Base-by-base conservation (phyloP, 1,139 yeast species). In the Debaryomycetaceae sp. region DNA sequence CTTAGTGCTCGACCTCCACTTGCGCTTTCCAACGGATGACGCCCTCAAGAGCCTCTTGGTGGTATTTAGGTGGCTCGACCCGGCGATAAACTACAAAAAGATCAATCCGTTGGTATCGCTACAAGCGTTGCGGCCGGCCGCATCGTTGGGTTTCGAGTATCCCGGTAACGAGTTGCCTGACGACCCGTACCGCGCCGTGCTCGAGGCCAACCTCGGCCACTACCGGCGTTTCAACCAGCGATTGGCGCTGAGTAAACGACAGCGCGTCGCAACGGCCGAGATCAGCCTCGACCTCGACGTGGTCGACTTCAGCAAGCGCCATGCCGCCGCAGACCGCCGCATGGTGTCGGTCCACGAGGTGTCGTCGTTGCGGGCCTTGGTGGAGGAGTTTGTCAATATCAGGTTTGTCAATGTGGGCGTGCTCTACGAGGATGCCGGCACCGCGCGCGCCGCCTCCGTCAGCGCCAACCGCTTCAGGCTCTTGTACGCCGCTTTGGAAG, bases 11-110 rank as follows among this genome's bases (percentile, higher is more conserved):
- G 68, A 60, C 28, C 43, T 65, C 23, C 47, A 45, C 24, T 31
- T 38, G 4, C 51, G 58, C 31, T 65, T 61, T 35, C 71, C 72
- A 2, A 38, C 48, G 19, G 71, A 65, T 35, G 51, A 49, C 4
- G 44, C 54, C 12, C 46, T 65, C 26, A 47, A 43, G 26, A 42
- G 46, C 11, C 38, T 61, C 16, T 32, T 61, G 14, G 42, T 49
- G 1, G 34, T 53, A 5, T 56, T 58, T 35, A 48, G 45, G 29
- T 37, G 44, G n/a, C 18, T 51, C 8, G 43, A 49, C 5, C 62
- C 65, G 0, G 15, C 23, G 9, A 11, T 26, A 4, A 23, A 17
- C 9, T 17, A 15, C 4, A 16, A 16, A 4, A 19, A 23, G 12
- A 19, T 13, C 23, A 16, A 12, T 15, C 16, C 16, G 18, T 29